Conservation (phyloP, 257 asterid species). For the Forsythia viridissima region DNA sequence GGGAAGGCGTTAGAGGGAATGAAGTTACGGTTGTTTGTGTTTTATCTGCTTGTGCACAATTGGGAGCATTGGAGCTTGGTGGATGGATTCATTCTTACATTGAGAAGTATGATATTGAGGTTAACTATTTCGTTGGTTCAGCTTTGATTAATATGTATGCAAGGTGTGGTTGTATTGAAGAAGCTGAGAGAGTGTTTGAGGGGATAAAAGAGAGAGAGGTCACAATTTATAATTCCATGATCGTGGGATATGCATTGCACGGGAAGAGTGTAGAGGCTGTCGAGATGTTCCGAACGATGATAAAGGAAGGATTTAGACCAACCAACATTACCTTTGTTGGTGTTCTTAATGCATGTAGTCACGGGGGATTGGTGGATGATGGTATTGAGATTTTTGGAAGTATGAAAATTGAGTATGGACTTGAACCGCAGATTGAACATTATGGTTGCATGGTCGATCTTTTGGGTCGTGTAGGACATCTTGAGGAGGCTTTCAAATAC, state of each 20-base stretch:
- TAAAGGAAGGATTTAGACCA: slow-evolving; percentile 40
- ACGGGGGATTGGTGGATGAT: slow-evolving; percentile 47
- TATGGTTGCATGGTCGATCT: slow-evolving; percentile 65
- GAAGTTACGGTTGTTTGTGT: slow-evolving; percentile 50
- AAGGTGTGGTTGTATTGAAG: slow-evolving; percentile 51
- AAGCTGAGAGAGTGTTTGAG: slow-evolving; percentile 42
- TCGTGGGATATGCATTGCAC: slow-evolving; percentile 47
- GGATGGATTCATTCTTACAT: slow-evolving; percentile 58
- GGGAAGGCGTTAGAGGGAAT: slow-evolving; percentile 46
- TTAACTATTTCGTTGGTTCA: slow-evolving; percentile 50
- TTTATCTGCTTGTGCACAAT: slow-evolving; percentile 55
- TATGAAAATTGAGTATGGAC: slow-evolving; percentile 33
- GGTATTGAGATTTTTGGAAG: slow-evolving; percentile 41
- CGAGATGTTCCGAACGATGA: slow-evolving; percentile 40
- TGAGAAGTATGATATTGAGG: slow-evolving; percentile 28
- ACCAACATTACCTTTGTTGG: slow-evolving; percentile 44
- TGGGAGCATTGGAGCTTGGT: slow-evolving; percentile 58
- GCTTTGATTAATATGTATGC: slow-evolving; percentile 59
- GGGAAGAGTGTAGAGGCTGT: slow-evolving; percentile 51
- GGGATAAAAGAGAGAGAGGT: slow-evolving; percentile 37
- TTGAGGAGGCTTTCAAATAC: slow-evolving; percentile 49
- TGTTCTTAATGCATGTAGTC: slow-evolving; percentile 58
- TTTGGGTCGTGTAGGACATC: slow-evolving; percentile 54
- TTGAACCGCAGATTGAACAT: slow-evolving; percentile 52
- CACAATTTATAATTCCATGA: slow-evolving; percentile 51